Conservation (phyloP, 1,284 basidiomycete genomes). For the Moniliella sp. region DNA sequence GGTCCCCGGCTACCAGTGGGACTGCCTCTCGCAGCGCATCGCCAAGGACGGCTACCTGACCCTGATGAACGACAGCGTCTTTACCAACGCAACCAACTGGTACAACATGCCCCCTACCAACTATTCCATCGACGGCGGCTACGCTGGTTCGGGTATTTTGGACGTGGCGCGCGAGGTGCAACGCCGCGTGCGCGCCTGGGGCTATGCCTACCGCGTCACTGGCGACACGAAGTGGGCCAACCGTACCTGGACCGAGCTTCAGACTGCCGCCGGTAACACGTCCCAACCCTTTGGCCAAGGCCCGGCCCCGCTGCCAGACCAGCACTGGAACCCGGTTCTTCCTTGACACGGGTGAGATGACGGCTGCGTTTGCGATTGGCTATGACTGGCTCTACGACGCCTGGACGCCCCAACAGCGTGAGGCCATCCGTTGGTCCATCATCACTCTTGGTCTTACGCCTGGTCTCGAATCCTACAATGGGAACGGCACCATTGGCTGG, state of each 20-base stretch:
- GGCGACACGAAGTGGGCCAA: constrained; percentile 75
- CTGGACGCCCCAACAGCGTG: constrained; percentile 55
- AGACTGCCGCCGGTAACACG: constrained; percentile 29
- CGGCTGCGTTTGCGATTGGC: constrained; percentile 44
- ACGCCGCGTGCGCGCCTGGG: constrained; percentile 69
- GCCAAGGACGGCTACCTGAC: constrained; percentile 61
- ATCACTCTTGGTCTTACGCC: constrained; percentile 46
- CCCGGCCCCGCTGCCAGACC: constrained; percentile 40
- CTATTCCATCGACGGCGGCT: constrained; percentile 53
- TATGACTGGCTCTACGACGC: constrained; percentile 82
- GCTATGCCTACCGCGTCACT: constrained; percentile 71
- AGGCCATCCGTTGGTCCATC: constrained; percentile 51
- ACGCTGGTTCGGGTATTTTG: constrained; percentile 57
- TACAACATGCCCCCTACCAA: constrained; percentile 42
- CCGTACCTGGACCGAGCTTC: constrained; percentile 59
- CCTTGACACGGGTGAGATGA: constrained; percentile 78
- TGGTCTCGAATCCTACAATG: constrained; percentile 39
- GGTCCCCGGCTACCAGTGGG: constrained; percentile 77
- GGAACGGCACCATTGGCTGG: constrained; percentile 35
- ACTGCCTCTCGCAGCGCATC: constrained; percentile 56
- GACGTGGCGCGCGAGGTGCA: constrained; percentile 78
- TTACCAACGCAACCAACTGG: constrained; percentile 60
- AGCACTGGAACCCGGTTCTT: constrained; percentile 72
- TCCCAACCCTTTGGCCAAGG: constrained; percentile 41
- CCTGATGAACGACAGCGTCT: constrained; percentile 74